Evolutionary conservation across 108 stramenopile species (phyloP).

Genomic region (Mayamaea pseudoterrestris): DNA sequence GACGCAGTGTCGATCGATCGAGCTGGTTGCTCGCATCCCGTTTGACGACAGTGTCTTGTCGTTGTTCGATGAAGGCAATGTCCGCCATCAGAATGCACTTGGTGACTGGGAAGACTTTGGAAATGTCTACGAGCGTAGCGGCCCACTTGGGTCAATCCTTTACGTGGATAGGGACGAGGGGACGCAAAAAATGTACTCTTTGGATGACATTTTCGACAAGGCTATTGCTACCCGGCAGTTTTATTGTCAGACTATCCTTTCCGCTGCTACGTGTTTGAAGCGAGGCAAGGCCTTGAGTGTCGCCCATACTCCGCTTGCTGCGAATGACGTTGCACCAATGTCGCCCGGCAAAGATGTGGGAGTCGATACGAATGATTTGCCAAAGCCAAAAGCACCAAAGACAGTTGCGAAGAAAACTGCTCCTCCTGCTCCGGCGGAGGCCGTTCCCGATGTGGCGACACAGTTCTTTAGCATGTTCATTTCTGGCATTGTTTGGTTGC

Average conservation of each 20-base stretch:
- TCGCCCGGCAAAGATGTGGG: conserved; percentile 5
- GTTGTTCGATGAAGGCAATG: conserved; percentile 22
- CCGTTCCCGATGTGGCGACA: conserved; percentile 35
- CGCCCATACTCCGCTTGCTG: conserved; percentile 1
- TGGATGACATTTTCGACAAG: conserved; percentile 65
- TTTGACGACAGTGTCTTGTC: conserved; percentile 40
- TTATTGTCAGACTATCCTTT: conserved; percentile 49
- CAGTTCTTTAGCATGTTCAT: conserved; percentile 43
- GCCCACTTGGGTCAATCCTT: conserved; percentile 44
- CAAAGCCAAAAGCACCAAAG: conserved; percentile 2
- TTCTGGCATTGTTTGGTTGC: conserved; percentile 23
- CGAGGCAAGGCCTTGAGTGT: not conserved
- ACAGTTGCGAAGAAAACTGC: conserved; percentile 1
- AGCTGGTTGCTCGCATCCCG: conserved; percentile 39
- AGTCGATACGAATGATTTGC: conserved; percentile 11
- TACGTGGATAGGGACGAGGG: conserved; percentile 68
- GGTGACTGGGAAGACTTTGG: conserved; percentile 31
- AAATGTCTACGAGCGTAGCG: conserved; percentile 48
- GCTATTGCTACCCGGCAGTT: conserved; percentile 56
- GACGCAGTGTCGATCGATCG: conserved; percentile 27
- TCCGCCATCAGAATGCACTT: conserved; percentile 14
- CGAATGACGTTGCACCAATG: conserved; percentile 4
- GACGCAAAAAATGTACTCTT: conserved; percentile 55
- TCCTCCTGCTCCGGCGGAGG: conserved; percentile 16
- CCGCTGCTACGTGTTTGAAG: conserved; percentile 43